phyloP scores from a whole-genome alignment of 2,329 filamentous ascomycete species.

The Byssoonygena ceratinophila region DNA sequence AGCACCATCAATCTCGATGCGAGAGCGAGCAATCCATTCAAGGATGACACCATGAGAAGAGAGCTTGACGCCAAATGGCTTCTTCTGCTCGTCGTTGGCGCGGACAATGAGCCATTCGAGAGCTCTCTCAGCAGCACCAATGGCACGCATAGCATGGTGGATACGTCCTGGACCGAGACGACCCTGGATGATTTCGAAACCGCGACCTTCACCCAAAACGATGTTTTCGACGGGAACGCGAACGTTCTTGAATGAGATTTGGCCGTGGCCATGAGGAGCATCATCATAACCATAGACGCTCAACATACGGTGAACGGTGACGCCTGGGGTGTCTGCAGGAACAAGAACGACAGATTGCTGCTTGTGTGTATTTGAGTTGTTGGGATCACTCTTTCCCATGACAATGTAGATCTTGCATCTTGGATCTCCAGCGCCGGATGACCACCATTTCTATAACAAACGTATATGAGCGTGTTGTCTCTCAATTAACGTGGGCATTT shows the following conservation, averaged over 20 bases:
- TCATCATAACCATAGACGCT: constrained; percentile 94
- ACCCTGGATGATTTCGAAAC: constrained; percentile 97
- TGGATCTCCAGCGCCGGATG: constrained; percentile 83
- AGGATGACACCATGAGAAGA: constrained; percentile 87
- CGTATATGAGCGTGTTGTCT: background rate
- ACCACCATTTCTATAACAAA: constrained; percentile 84
- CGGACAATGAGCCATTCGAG: constrained; percentile 92
- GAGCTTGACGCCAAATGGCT: constrained; percentile 79
- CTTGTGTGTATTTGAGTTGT: constrained; percentile 65
- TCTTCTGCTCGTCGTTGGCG: constrained; percentile 84
- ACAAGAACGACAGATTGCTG: constrained; percentile 93
- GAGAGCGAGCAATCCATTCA: constrained; percentile 84
- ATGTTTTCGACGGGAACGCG: constrained; percentile 75
- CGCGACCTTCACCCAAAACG: constrained; percentile 82
- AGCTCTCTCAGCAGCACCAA: constrained; percentile 81
- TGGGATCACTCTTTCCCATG: constrained; percentile 82
- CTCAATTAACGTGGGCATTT: background rate
- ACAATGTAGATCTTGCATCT: constrained; percentile 90
- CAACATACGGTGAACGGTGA: constrained; percentile 90
- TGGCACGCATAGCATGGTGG: constrained; percentile 93
- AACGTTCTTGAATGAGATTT: constrained; percentile 81
- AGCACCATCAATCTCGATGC: constrained; percentile 87
- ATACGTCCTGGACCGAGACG: constrained; percentile 91
- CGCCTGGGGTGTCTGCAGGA: constrained; percentile 65
- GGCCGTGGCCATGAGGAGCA: constrained; percentile 94